These are phyloP conservation scores for Auricularia cornea DNA, from an alignment of 768 basidiomycete genomes.

Conservation along the genomic window DNA sequence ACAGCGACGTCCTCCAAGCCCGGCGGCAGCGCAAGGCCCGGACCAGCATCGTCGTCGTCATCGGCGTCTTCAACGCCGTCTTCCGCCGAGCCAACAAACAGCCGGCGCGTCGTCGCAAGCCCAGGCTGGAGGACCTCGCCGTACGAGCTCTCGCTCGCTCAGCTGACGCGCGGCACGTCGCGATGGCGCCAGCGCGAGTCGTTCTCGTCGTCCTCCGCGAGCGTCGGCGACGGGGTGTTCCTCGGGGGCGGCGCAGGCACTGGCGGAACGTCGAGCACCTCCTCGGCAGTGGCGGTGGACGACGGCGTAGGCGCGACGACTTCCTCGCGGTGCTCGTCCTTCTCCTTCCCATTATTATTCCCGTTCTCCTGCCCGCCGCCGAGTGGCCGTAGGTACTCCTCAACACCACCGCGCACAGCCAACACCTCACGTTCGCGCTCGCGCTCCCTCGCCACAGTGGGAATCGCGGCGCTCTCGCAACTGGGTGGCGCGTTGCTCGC, in stretches of 20 bases:
- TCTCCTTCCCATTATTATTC: neutral
- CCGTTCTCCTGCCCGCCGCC: conserved; percentile 15
- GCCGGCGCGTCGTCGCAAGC: neutral
- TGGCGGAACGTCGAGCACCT: neutral
- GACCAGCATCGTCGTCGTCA: no score
- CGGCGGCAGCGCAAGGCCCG: neutral
- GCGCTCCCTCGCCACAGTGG: conserved; percentile 46
- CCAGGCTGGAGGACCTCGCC: neutral
- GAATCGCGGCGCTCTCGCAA: conserved; percentile 41
- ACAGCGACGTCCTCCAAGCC: neutral
- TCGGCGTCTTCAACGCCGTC: neutral
- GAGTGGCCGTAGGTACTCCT: conserved; percentile 55
- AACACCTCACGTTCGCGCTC: conserved; percentile 46
- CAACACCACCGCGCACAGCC: conserved; percentile 52
- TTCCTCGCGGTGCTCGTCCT: neutral
- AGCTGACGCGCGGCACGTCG: neutral
- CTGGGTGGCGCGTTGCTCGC: conserved; percentile 16
- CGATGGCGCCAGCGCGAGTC: neutral
- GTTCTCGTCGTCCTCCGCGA: neutral
- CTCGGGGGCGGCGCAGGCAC: neutral
- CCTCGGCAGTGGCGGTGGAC: neutral
- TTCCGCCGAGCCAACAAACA: neutral
- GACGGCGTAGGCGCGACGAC: neutral
- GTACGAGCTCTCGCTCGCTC: neutral
- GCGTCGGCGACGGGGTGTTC: neutral